Evolutionary conservation across 306 rosid species (phyloP).

Genomic region (Dryas alaskensis): DNA sequence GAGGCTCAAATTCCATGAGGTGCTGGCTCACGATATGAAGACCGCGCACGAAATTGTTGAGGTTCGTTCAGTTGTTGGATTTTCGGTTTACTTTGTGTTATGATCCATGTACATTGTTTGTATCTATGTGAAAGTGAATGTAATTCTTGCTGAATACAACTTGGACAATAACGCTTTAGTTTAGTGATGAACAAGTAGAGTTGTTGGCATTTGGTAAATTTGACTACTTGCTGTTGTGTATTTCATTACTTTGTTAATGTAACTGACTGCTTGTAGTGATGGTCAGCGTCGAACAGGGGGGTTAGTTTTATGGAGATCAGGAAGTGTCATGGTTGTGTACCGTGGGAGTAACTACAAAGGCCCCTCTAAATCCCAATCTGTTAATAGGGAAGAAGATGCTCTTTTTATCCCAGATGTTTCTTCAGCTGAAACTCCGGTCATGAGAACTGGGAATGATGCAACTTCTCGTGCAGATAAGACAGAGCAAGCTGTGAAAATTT

Average conservation of each 20-base stretch:
- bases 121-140: not conserved
- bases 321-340: slow-evolving; percentile 89
- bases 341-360: slow-evolving; percentile 77
- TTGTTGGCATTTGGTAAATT: not conserved
- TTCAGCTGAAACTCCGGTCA: slow-evolving; percentile 31
- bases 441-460: slow-evolving; percentile 30
- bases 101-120: not conserved
- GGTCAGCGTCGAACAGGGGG: slow-evolving; percentile 90
- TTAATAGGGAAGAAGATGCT: slow-evolving; percentile 46
- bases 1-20: slow-evolving; percentile 87
- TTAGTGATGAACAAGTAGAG: not conserved
- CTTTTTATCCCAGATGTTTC: slow-evolving; percentile 74
- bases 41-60: slow-evolving; percentile 81
- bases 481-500: slow-evolving; percentile 31
- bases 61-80: slow-evolving; percentile 42
- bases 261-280: slow-evolving; percentile 56
- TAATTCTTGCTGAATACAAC: not conserved
- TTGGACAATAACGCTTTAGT: not conserved
- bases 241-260: slow-evolving; percentile 4
- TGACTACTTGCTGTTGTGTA: not conserved
- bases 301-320: slow-evolving; percentile 80
- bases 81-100: slow-evolving; percentile 8
- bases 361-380: slow-evolving; percentile 41
- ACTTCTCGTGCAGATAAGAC: slow-evolving; percentile 36
- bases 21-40: slow-evolving; percentile 80